phyloP scores from a whole-genome alignment of 2,329 filamentous ascomycete species.

The Pochonia chlamydosporia region DNA sequence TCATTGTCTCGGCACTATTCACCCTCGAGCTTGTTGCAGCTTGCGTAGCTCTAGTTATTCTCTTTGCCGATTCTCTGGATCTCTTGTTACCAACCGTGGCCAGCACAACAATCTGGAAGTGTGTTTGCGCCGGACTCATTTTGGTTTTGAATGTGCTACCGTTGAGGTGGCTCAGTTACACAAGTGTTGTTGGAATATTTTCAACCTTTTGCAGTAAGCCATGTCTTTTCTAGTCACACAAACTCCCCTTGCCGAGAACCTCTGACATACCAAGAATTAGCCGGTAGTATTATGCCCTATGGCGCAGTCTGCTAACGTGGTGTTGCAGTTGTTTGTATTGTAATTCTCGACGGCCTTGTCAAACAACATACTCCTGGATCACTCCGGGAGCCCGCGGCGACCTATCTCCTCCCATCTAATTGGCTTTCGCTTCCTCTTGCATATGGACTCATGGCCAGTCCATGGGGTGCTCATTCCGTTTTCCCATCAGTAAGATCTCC shows the following conservation, averaged over 20 bases:
- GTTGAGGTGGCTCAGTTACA: conserved; percentile 78
- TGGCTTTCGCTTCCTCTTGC: conserved; percentile 85
- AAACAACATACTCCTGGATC: conserved; percentile 78
- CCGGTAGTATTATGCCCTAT: neutral
- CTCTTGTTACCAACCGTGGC: conserved; percentile 66
- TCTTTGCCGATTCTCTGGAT: conserved; percentile 88
- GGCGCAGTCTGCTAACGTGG: conserved; percentile 3
- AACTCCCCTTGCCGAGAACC: neutral
- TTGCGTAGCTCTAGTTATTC: conserved; percentile 81
- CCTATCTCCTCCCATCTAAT: conserved; percentile 76
- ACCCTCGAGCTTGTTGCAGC: conserved; percentile 81
- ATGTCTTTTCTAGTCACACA: neutral
- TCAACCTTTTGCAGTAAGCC: conserved; percentile 80
- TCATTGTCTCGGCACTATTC: conserved; percentile 81
- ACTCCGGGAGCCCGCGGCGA: conserved; percentile 70
- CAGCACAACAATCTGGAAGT: conserved; percentile 71
- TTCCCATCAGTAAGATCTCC: conserved; percentile 65
- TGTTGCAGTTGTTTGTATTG: conserved; percentile 67
- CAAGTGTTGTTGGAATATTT: conserved; percentile 87
- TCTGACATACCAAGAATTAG: too few species aligned
- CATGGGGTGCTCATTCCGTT: conserved; percentile 57
- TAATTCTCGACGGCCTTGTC: conserved; percentile 79
- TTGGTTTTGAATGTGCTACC: conserved; percentile 82
- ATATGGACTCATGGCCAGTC: conserved; percentile 83
- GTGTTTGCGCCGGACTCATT: conserved; percentile 72